Evolutionary conservation across 2,329 filamentous ascomycete genomes (phyloP).

Genomic region (Colletotrichum musae): DNA sequence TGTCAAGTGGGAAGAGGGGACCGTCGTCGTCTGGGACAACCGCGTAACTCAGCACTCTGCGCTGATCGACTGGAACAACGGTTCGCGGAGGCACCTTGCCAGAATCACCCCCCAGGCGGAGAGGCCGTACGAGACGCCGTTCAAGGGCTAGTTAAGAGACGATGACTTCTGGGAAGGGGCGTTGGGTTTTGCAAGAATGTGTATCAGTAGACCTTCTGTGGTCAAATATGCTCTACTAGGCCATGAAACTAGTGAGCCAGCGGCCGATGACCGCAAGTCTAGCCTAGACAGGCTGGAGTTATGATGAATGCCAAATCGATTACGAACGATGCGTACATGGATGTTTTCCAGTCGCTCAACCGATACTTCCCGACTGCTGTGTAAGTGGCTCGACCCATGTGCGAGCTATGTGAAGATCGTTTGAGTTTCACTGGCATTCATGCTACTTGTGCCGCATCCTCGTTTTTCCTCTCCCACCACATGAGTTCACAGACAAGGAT

Average conservation of each 20-base stretch:
- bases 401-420: too few species aligned
- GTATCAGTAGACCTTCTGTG: neutral
- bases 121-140: conserved; percentile 36
- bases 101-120: conserved; percentile 40
- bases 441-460: too few species aligned
- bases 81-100: conserved; percentile 36
- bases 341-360: neutral
- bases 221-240: neutral
- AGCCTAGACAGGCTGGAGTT: neutral
- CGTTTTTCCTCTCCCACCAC: neutral
- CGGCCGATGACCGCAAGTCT: neutral
- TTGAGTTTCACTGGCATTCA: too few species aligned
- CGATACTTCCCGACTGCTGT: neutral
- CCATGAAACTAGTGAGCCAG: neutral
- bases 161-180: neutral
- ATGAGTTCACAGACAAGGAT: neutral
- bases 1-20: conserved; percentile 40
- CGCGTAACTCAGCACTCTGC: conserved; percentile 39
- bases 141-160: conserved; percentile 25
- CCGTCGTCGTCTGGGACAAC: conserved; percentile 40
- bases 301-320: conserved; percentile 17
- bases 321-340: neutral
- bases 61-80: conserved; percentile 39
- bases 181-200: neutral
- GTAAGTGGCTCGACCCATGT: too few species aligned